phyloP scores from a whole-genome alignment of 2,329 filamentous ascomycete species.

The Sporothrix inflata region DNA sequence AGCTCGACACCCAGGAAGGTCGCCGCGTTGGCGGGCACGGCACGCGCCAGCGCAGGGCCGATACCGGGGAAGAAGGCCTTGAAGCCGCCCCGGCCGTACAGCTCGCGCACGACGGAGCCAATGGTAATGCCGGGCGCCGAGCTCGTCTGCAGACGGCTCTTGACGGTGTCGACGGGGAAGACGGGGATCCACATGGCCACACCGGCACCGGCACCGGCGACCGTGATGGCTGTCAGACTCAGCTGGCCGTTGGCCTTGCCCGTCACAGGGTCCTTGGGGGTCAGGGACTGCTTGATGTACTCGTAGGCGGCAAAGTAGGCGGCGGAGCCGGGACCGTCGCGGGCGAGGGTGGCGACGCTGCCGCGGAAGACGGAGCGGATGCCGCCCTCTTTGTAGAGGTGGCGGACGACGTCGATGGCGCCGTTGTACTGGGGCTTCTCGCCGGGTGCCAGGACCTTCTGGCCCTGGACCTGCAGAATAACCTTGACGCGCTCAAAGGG shows the following conservation, averaged over 20 bases:
- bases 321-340: conserved; percentile 89
- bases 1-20: conserved; percentile 88
- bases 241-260: conserved; percentile 74
- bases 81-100: conserved; percentile 82
- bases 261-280: conserved; percentile 74
- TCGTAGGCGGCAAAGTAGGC: conserved; percentile 99
- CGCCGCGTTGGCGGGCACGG: conserved; percentile 93
- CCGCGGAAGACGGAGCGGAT: conserved; percentile 91
- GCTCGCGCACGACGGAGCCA: conserved; percentile 73
- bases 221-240: conserved; percentile 79
- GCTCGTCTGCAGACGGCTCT: conserved; percentile 88
- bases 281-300: conserved; percentile 85
- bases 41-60: conserved; percentile 86
- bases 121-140: conserved; percentile 78
- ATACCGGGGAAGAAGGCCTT: conserved; percentile 98
- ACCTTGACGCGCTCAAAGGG: conserved; percentile 99
- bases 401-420: conserved; percentile 85
- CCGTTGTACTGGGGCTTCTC: conserved; percentile 92
- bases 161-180: conserved; percentile 96
- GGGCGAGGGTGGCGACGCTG: conserved; percentile 83
- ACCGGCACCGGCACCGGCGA: conserved; percentile 86
- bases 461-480: conserved; percentile 94
- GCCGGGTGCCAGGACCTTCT: conserved; percentile 80
- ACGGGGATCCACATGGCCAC: conserved; percentile 99
- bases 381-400: conserved; percentile 90